phyloP scores from a whole-genome alignment of 805 yeast species.

The Wickerhamiella vanderwaltii region DNA sequence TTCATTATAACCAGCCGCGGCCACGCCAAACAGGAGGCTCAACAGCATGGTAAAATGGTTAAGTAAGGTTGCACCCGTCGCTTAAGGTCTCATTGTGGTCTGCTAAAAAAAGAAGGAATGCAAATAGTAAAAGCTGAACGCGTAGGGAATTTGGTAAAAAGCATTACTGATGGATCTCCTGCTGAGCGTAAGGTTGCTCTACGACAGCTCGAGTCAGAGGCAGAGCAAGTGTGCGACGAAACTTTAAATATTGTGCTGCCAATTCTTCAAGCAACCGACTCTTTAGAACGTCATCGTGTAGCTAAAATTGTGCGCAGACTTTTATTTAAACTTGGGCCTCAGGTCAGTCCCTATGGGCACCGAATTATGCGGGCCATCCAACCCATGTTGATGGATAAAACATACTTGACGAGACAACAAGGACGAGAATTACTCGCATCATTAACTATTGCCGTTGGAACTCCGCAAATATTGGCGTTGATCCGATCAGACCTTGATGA shows the following conservation, averaged over 20 bases:
- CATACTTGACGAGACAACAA: constrained; percentile 57
- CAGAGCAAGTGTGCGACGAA: constrained; percentile 46
- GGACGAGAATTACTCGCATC: constrained; percentile 69
- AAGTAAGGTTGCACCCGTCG: no score
- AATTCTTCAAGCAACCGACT: constrained; percentile 62
- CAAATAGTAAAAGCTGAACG: no score
- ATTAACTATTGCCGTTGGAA: constrained; percentile 69
- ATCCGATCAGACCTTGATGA: constrained; percentile 75
- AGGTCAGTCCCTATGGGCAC: constrained; percentile 60
- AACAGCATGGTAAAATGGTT: neutral
- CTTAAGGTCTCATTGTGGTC: no score
- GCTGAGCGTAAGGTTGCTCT: constrained; percentile 54
- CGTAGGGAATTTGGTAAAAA: constrained; percentile 39
- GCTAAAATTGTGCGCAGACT: constrained; percentile 66
- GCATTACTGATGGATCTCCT: constrained; percentile 69
- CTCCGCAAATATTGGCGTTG: constrained; percentile 64
- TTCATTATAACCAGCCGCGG: constrained; percentile 40
- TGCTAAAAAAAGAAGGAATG: no score
- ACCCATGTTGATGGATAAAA: constrained; percentile 73
- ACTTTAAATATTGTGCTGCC: constrained; percentile 67
- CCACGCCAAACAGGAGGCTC: neutral
- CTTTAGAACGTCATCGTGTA: constrained; percentile 70
- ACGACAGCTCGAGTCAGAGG: constrained; percentile 51
- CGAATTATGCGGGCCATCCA: constrained; percentile 60
- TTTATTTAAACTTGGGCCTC: constrained; percentile 47